phyloP scores from a whole-genome alignment of 805 yeast species.

The Schwanniomyces vanrijiae region DNA sequence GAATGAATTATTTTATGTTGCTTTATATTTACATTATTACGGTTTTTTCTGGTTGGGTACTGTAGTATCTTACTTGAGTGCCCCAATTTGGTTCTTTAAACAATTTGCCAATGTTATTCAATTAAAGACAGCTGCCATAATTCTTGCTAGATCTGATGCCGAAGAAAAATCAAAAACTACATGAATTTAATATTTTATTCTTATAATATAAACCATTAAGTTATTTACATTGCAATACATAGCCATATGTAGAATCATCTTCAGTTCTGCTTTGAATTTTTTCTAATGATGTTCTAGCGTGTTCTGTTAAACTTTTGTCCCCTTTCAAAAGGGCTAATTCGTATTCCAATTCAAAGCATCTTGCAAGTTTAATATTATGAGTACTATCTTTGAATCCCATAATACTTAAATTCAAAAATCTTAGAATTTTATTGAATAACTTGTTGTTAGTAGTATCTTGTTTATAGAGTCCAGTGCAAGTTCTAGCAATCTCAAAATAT shows the following conservation, averaged over 20 bases:
- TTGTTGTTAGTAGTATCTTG: constrained; percentile 7
- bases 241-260: constrained; percentile 28
- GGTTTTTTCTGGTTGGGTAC: constrained; percentile 62
- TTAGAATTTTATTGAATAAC: constrained; percentile 30
- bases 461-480: constrained; percentile 15
- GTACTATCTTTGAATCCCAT: constrained; percentile 41
- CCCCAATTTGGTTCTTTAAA: constrained; percentile 89
- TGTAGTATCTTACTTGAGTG: constrained; percentile 53
- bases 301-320: constrained; percentile 29
- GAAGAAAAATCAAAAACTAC: constrained; percentile 36
- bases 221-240: constrained; percentile 6
- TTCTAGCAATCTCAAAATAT: constrained; percentile 31
- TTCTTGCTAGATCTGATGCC: constrained; percentile 77
- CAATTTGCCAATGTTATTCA: constrained; percentile 90
- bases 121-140: constrained; percentile 78
- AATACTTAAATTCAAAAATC: constrained; percentile 43
- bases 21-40: constrained; percentile 77
- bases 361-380: constrained; percentile 37
- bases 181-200: constrained; percentile 1
- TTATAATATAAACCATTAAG: not conserved
- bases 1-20: constrained; percentile 91
- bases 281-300: constrained; percentile 26
- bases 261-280: constrained; percentile 26
- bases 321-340: constrained; percentile 30
- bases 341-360: constrained; percentile 41